Base-by-base conservation (phyloP, 768 basidiomycete genomes). In the Macrolepiota albuminosa region DNA sequence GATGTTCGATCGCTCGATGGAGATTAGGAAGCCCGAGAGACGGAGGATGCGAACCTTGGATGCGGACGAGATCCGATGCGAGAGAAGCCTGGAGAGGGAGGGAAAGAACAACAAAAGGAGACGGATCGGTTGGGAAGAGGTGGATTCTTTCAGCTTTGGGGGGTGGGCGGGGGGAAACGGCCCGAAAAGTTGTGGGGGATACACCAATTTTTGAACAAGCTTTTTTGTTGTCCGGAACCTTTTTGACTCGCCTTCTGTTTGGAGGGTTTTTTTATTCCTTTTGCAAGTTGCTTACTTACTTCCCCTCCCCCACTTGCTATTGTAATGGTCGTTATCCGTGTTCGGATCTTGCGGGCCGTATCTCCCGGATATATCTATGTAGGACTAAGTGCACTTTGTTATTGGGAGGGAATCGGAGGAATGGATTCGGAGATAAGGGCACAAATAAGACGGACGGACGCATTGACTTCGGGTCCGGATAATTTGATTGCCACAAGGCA, bases 381-480 rank as follows among this genome's bases (percentile, higher is more conserved):
- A 29, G 29, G 29, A 29, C 29, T 29, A 29, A 29, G 29, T 29
- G 29, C 29, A 29, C 29, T 29, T 29, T 29, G 29, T 29, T 29
- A 29, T 29, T 29, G 10, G 37, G 4, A 11, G 2, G 36, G 26
- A 21, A 16, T 45, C 7, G 29, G 10, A 39, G 46, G 18, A 34
- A 46, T n/a, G 36, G 26, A 52, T 39, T 36, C 62, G 62, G 62
- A 54, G 62, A 50, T 64, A 57, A 64, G 55, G 29, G n/a, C 39
- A 52, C 14, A 39, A 43, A 42, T 43, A 53, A 9, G 43, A 42
- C n/a, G 13, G 43, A 42, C n/a, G 29, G 43, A 42, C 59, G 52
- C 64, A 59, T 42, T 60, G 61, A 60, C 62, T 59, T 65, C 61
- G 64, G 64, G 59, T 37, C 64, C 61, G 61, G 21, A 53, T 45